Conservation (phyloP, 2,329 filamentous ascomycete genomes). For the Diaporthe sp. region DNA sequence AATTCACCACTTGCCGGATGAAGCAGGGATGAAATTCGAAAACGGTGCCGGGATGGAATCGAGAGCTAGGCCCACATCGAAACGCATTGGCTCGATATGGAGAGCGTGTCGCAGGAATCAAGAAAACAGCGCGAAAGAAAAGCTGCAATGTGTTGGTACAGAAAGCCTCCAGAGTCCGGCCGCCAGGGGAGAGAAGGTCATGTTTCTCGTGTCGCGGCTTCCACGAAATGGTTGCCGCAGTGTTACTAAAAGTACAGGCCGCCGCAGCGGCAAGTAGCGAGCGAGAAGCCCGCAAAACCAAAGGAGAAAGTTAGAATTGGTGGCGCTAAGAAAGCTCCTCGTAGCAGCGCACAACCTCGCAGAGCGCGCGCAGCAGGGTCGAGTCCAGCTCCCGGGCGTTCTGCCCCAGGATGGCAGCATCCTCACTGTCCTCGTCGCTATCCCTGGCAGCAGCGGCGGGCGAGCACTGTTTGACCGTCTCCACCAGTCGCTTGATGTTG, state of each 20-base stretch:
- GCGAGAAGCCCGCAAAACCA: not conserved
- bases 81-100: not conserved
- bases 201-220: slow-evolving; percentile 1
- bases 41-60: no score
- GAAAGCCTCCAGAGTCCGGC: not conserved
- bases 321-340: slow-evolving; percentile 50
- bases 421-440: slow-evolving; percentile 33
- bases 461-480: slow-evolving; percentile 56
- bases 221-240: not conserved
- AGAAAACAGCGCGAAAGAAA: not conserved
- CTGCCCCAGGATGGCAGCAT: slow-evolving; percentile 31
- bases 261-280: not conserved
- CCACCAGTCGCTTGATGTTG: slow-evolving; percentile 65
- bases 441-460: slow-evolving; percentile 21
- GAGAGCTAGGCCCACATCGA: not conserved
- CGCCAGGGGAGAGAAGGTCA: not conserved
- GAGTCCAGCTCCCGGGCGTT: slow-evolving; percentile 50
- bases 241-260: slow-evolving; percentile 7
- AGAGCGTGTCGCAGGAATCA: not conserved
- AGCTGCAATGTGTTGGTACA: not conserved
- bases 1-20: not conserved
- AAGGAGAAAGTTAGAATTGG: no score
- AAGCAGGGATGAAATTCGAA: not conserved
- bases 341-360: slow-evolving; percentile 57
- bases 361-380: slow-evolving; percentile 55